Base-by-base conservation (phyloP, 768 basidiomycete species). In the Tephrocybe sp. region DNA sequence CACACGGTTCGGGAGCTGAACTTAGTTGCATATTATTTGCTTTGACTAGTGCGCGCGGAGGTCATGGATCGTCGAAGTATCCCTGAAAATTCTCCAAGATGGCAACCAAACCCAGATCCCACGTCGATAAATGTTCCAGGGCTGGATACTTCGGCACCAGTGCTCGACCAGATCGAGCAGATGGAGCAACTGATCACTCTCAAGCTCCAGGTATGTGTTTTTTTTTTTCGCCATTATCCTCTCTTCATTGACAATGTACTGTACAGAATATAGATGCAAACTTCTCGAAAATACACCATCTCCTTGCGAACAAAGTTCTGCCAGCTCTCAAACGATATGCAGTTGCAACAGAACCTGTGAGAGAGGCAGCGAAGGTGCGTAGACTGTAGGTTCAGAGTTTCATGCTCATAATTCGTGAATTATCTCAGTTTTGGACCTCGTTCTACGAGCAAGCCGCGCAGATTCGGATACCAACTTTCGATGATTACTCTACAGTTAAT, bases 401-500 rank as follows among this genome's bases (percentile, higher is more conserved):
- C 25, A 18, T 27, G 13, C 34, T 47, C 26, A 52, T 3, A n/a
- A 18, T 6, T 39, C n/a, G 11, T 36, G 13, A 32, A 24, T 25
- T 35, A 9, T 38, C 4, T 21, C 0, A 96, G 95, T 98, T 98
- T 65, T 98, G 96, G 95, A 87, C 86, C 4, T 87, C 90, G 0
- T 98, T 99, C 75, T 98, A 94, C 63, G 94, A 98, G 62, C 83
- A 89, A 51, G 92, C 94, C 8, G 95, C 96, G 3, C 86, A 92
- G 58, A 87, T 93, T 24, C 83, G 86, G 32, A 87, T 94, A 36
- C 85, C 87, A 4, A 83, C 82, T 1, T 83, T 77, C 27, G 90
- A 84, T 12, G 86, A 90, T 48, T 77, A 82, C 51, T 81, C 78
- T n/a, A 77, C 72, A 6, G 71, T 74, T 34, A 74, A 80, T 39